Percentiles rank a stretch among this genome's conserved stretches.
phyloP scores from a whole-genome alignment of 2,329 filamentous ascomycete species.

The Neodidymelliopsis sp. region DNA sequence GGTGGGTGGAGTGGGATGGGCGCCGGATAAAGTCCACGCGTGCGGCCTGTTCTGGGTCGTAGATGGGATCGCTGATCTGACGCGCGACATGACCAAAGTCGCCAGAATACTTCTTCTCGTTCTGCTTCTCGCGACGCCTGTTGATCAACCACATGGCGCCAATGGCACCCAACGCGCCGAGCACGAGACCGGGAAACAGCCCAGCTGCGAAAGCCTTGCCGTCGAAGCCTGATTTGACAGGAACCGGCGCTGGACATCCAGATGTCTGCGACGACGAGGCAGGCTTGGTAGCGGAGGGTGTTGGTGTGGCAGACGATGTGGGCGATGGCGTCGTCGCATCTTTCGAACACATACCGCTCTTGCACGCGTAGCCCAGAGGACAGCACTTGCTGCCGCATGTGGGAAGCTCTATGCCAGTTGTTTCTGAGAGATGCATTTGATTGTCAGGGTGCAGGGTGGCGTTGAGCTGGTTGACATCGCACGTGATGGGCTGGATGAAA shows the following conservation, averaged over 20 bases:
- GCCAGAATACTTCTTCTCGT: conserved; percentile 44
- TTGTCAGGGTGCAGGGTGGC: conserved; percentile 63
- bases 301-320: conserved; percentile 28
- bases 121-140: conserved; percentile 40
- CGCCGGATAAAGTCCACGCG: conserved; percentile 49
- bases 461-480: conserved; percentile 69
- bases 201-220: conserved; percentile 49
- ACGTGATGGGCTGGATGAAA: conserved; percentile 70
- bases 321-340: conserved; percentile 51
- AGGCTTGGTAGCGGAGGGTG: conserved; percentile 38
- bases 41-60: conserved; percentile 44
- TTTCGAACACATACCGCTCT: conserved; percentile 58
- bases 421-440: conserved; percentile 71
- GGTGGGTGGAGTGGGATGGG: conserved; percentile 32
- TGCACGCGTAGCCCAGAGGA: conserved; percentile 75
- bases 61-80: conserved; percentile 50
- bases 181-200: conserved; percentile 48
- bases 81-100: conserved; percentile 50
- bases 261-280: conserved; percentile 44
- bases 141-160: conserved; percentile 46
- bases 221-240: conserved; percentile 35
- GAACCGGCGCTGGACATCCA: conserved; percentile 26
- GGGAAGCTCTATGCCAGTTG: conserved; percentile 60
- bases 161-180: conserved; percentile 44
- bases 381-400: conserved; percentile 71